Conservation (phyloP, 2,329 filamentous ascomycete genomes). For the Trichoderma sp. region DNA sequence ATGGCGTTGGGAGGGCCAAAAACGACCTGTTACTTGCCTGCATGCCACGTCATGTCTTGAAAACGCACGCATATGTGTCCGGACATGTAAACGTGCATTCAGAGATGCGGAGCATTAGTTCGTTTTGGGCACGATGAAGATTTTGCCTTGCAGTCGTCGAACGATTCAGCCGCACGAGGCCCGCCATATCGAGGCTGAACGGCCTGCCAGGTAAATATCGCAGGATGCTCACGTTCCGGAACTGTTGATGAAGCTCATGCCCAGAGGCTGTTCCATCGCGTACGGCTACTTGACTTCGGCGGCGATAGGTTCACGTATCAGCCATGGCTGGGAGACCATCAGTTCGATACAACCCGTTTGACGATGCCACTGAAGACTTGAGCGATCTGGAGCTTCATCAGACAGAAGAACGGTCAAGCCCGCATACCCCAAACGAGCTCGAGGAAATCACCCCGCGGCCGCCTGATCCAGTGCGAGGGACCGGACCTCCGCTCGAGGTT, state of each 20-base stretch:
- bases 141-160: slow-evolving; percentile 18
- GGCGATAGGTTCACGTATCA: neutral
- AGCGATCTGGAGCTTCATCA: neutral
- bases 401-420: neutral
- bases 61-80: too few relatives aligned
- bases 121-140: neutral
- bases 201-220: slow-evolving; percentile 12
- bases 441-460: neutral
- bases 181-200: slow-evolving; percentile 1
- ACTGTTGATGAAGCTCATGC: neutral
- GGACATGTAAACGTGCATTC: neutral
- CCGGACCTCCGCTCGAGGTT: slow-evolving; percentile 33
- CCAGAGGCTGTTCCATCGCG: neutral
- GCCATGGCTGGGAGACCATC: neutral
- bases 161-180: slow-evolving; percentile 3
- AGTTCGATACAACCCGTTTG: neutral
- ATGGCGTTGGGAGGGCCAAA: neutral
- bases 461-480: neutral
- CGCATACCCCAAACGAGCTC: neutral
- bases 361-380: slow-evolving; percentile 1
- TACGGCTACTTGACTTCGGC: too few relatives aligned
- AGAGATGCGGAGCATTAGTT: neutral
- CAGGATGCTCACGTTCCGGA: neutral
- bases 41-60: neutral
- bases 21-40: neutral